phyloP scores from a whole-genome alignment of 1,284 basidiomycete genomes.

The Marasmius tenuissimus region DNA sequence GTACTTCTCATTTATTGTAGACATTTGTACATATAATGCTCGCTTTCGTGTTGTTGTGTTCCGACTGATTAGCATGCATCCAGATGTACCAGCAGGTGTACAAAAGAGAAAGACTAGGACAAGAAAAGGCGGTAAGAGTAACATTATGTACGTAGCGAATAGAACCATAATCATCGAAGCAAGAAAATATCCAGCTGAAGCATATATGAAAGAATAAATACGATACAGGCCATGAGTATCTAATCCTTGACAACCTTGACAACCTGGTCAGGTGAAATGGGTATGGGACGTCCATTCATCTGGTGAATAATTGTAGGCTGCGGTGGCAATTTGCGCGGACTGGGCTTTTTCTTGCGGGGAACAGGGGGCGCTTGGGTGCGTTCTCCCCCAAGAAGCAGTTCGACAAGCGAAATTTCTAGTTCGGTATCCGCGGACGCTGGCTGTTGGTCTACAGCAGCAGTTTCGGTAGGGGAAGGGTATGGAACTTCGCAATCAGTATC shows the following conservation, averaged over 20 bases:
- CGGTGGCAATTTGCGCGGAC: constrained; percentile 7
- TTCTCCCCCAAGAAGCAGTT: constrained; percentile 49
- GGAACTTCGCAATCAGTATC: constrained; percentile 27
- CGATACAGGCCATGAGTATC: background rate
- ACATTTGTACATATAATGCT: background rate
- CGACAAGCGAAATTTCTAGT: constrained; percentile 47
- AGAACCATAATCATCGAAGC: background rate
- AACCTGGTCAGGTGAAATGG: background rate
- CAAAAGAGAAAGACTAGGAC: background rate
- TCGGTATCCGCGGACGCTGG: constrained; percentile 24
- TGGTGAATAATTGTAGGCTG: background rate
- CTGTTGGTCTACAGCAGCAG: constrained; percentile 22
- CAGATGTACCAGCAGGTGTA: background rate
- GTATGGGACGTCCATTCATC: background rate
- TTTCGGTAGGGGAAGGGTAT: constrained; percentile 32
- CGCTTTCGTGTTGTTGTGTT: background rate
- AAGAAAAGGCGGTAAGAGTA: no score
- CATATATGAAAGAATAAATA: background rate
- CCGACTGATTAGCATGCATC: background rate
- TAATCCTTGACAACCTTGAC: background rate
- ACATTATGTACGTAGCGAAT: no score
- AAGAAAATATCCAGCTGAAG: background rate
- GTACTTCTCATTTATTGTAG: background rate
- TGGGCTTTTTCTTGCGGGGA: constrained; percentile 15
- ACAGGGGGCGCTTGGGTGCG: constrained; percentile 2